Base-by-base conservation (phyloP, 2,329 filamentous ascomycete genomes). In the Colletotrichum sp. region DNA sequence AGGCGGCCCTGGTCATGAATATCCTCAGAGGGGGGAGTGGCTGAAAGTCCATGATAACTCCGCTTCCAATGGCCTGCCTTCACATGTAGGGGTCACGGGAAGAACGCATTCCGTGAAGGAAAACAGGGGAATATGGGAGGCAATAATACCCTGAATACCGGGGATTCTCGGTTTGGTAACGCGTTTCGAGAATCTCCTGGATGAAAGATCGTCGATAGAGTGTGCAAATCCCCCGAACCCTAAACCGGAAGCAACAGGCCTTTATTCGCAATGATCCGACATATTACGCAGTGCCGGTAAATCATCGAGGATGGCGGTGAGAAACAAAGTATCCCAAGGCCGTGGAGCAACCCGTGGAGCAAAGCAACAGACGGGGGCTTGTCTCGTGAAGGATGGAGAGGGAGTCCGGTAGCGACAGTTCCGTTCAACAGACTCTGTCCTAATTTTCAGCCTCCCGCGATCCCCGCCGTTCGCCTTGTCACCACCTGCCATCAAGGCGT, bases 181-280 rank as follows among this genome's bases (percentile, higher is more conserved):
- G 62, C 36, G 69, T 75, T 75, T 73, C 64, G 69, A 73, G 64
- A 72, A 72, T 75, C 32, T 67, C 32, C 56, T 74, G 67, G 67
- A 32, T 26, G 18, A 64, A 64, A 21, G 73, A 75, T 75, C 73
- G 43, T 73, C 73, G 73, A 75, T 75, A 73, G 55, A 75, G 64
- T 75, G 56, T 43, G 73, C 24, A 72, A 75, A 75, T 75, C 73
- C 64, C 66, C 73, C 73, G 73, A 75, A 68, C 69, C 69, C 73
- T 67, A 75, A 65, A 67, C 68, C 72, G 69, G 70, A 75, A 48
- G 32, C 32, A 52, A 72, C 24, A 68, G 55, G 36, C 55, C 61
- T 56, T 66, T 67, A 18, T n/a, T 67, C 55, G 67, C 56, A 34
- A 70, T 34, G 67, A 70, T 61, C 55, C 67, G 36, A 62, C 36